These are phyloP conservation scores for Chionographis japonica DNA, from an alignment of 106 monocot species.

Conservation along the genomic window DNA sequence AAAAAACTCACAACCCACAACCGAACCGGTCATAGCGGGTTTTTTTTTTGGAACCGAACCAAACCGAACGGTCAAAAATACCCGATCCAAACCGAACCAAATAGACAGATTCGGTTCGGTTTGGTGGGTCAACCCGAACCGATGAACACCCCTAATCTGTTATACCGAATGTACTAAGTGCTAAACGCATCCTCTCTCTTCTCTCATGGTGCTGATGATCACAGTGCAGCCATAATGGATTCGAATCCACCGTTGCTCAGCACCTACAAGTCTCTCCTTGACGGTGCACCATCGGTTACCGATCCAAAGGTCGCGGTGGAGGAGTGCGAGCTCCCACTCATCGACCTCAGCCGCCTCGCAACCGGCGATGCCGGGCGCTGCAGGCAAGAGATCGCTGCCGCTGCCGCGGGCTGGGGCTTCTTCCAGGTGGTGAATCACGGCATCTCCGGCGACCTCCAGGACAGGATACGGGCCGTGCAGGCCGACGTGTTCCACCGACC, in stretches of 20 bases:
- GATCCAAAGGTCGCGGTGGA: not conserved
- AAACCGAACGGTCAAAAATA: too few relatives aligned
- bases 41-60: too few relatives aligned
- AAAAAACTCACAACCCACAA: too few relatives aligned
- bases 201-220: not conserved
- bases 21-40: too few relatives aligned
- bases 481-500: constrained; percentile 33
- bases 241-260: constrained; percentile 32
- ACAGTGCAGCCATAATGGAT: constrained; percentile 6
- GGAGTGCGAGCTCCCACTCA: constrained; percentile 38
- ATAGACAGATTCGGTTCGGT: too few relatives aligned
- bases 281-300: not conserved
- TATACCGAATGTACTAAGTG: too few relatives aligned
- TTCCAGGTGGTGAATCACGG: constrained; percentile 60
- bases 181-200: too few relatives aligned
- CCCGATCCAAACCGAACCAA: too few relatives aligned
- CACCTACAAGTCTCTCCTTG: constrained; percentile 43
- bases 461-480: constrained; percentile 20
- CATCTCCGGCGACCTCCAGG: constrained; percentile 19
- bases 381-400: constrained; percentile 27
- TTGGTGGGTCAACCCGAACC: too few relatives aligned
- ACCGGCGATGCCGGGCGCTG: constrained; percentile 7
- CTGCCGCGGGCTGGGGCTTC: constrained; percentile 59
- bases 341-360: constrained; percentile 24
- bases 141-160: too few relatives aligned